phyloP scores from a whole-genome alignment of 1,139 yeast species.

The Geotrichum klebahnii region DNA sequence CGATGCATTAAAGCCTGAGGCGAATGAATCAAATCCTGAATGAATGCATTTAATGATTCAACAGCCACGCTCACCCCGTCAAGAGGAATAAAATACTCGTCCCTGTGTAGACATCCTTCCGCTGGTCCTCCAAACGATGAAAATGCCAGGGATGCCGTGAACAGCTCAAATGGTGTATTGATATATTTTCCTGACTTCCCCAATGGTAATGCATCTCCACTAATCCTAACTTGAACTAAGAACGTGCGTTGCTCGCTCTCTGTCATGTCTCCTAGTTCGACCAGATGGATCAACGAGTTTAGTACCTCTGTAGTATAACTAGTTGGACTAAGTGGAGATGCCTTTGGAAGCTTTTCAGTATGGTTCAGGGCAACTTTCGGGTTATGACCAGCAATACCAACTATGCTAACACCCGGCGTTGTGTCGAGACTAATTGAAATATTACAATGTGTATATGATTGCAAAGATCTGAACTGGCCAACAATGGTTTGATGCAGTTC shows the following conservation, averaged over 20 bases:
- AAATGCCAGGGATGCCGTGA: slow-evolving; percentile 12
- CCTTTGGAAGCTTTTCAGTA: neutral
- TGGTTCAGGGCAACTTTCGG: slow-evolving; percentile 1
- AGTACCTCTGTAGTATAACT: slow-evolving; percentile 6
- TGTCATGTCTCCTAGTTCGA: slow-evolving; percentile 26
- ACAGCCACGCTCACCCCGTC: slow-evolving; percentile 14
- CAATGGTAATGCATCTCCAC: slow-evolving; percentile 11
- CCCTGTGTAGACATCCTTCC: slow-evolving; percentile 14
- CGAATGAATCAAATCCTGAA: slow-evolving; percentile 14
- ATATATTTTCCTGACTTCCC: slow-evolving; percentile 1
- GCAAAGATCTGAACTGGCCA: slow-evolving; percentile 16
- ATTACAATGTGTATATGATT: slow-evolving; percentile 21
- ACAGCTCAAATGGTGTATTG: slow-evolving; percentile 13
- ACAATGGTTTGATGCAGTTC: slow-evolving; percentile 16
- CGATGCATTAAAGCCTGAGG: neutral
- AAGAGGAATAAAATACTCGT: slow-evolving; percentile 19
- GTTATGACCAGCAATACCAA: slow-evolving; percentile 19
- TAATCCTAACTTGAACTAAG: slow-evolving; percentile 25
- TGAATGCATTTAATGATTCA: slow-evolving; percentile 16
- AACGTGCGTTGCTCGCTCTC: slow-evolving; percentile 27
- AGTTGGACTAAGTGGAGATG: slow-evolving; percentile 8
- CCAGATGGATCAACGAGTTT: slow-evolving; percentile 12
- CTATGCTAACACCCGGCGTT: slow-evolving; percentile 21
- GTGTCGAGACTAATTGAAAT: slow-evolving; percentile 24
- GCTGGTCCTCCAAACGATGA: slow-evolving; percentile 20